These are phyloP conservation scores for Trebouxia sp. DNA, from an alignment of 139 green algal species.

Conservation along the genomic window DNA sequence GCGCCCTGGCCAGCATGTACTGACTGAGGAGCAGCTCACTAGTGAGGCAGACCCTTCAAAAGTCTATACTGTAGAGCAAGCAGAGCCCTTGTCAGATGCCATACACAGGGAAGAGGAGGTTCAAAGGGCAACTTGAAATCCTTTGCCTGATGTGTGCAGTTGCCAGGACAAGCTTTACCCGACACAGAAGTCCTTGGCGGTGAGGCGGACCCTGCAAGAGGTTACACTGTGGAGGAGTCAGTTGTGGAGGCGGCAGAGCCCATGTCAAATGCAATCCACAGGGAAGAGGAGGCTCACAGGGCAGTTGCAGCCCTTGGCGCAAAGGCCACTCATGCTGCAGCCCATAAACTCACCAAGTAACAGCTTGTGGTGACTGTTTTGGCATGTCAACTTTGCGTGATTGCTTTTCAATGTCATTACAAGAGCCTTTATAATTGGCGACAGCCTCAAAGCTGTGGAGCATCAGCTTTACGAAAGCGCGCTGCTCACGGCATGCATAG, in stretches of 20 bases:
- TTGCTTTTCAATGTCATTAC: neutral
- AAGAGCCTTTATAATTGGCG: neutral
- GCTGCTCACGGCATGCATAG: neutral
- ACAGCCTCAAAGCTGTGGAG: neutral
- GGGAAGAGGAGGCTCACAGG: conserved; percentile 18
- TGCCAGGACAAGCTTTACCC: neutral
- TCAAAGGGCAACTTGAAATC: neutral
- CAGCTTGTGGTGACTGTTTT: neutral
- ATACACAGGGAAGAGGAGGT: conserved; percentile 18
- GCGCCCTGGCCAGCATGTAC: neutral
- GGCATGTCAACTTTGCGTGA: neutral
- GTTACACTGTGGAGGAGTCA: neutral
- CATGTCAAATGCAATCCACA: conserved; percentile 2
- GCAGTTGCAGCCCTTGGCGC: neutral
- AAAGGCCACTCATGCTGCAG: neutral
- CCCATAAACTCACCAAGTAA: conserved; percentile 34
- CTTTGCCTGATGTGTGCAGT: neutral
- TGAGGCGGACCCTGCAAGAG: neutral
- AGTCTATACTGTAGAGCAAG: neutral
- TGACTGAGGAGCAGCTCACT: neutral
- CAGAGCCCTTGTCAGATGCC: neutral
- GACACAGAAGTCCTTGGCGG: neutral
- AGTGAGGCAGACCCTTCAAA: neutral
- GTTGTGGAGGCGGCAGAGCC: neutral
- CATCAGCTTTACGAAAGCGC: neutral